Evolutionary conservation across 768 basidiomycete genomes (phyloP).

Genomic region (Suillus weaverae): DNA sequence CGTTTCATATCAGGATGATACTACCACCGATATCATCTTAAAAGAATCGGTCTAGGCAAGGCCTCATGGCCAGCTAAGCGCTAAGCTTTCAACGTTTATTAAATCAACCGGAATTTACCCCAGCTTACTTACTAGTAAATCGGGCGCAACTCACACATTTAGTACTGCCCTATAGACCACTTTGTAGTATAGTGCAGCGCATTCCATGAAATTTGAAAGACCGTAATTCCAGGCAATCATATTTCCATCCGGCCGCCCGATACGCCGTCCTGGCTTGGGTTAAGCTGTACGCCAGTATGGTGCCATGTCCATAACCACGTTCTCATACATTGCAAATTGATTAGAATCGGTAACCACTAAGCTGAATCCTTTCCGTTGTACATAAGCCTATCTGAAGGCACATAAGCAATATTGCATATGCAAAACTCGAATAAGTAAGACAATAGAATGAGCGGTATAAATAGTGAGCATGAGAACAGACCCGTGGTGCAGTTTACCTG

Average conservation of each 20-base stretch:
- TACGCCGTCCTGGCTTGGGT: neutral
- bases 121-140: no score
- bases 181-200: neutral
- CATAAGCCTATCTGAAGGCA: neutral
- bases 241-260: neutral
- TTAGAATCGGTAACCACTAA: neutral
- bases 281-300: neutral
- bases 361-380: neutral
- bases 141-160: neutral
- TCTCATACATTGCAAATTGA: neutral
- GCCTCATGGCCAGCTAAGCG: neutral
- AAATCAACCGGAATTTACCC: no score
- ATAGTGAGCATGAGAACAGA: slow-evolving; percentile 7
- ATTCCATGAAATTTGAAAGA: neutral
- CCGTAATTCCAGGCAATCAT: neutral
- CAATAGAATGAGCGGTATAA: slow-evolving; percentile 1
- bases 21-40: no score
- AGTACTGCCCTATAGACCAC: neutral
- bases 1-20: no score
- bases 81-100: neutral
- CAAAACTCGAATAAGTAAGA: neutral
- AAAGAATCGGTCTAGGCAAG: neutral
- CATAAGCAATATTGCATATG: neutral
- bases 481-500: neutral
- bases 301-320: no score